Evolutionary conservation across 164 flowering plant species (phyloP).

Genomic region (Brasenia schreberi): DNA sequence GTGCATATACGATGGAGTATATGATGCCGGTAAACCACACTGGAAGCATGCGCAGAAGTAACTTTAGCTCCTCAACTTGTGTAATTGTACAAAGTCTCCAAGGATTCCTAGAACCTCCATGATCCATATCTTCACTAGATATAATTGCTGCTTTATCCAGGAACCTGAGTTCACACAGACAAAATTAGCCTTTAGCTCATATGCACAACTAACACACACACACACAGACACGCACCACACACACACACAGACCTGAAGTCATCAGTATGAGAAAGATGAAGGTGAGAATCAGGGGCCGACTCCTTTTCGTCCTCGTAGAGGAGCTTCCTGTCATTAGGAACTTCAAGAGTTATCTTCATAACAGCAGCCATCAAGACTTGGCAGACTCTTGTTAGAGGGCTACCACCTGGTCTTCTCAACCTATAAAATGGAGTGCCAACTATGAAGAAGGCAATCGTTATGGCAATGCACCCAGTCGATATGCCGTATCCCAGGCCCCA

Average conservation of each 20-base stretch:
- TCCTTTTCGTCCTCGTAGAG: constrained; percentile 23
- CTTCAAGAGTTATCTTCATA: constrained; percentile 27
- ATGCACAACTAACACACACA: neutral
- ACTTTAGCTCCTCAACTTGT: constrained; percentile 65
- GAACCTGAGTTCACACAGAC: constrained; percentile 18
- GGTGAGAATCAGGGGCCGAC: neutral
- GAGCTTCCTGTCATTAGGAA: constrained; percentile 36
- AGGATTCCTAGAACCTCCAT: constrained; percentile 26
- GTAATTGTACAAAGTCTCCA: constrained; percentile 70
- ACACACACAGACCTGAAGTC: constrained; percentile 23
- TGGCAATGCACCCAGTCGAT: constrained; percentile 50
- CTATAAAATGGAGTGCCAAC: constrained; percentile 51
- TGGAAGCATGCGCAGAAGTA: constrained; percentile 17
- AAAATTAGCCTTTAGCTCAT: neutral
- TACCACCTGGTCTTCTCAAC: constrained; percentile 61
- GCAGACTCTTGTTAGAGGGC: constrained; percentile 50
- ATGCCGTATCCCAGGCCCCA: constrained; percentile 81
- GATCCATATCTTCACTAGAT: constrained; percentile 26
- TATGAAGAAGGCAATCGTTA: constrained; percentile 48
- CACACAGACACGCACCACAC: neutral
- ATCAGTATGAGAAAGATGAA: constrained; percentile 23
- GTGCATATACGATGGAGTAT: constrained; percentile 8
- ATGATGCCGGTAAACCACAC: constrained; percentile 14
- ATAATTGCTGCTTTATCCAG: constrained; percentile 52
- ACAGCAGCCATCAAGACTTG: constrained; percentile 52